Evolutionary conservation across 2,329 filamentous ascomycete species (phyloP).

Genomic region (Penicillium concentricum): DNA sequence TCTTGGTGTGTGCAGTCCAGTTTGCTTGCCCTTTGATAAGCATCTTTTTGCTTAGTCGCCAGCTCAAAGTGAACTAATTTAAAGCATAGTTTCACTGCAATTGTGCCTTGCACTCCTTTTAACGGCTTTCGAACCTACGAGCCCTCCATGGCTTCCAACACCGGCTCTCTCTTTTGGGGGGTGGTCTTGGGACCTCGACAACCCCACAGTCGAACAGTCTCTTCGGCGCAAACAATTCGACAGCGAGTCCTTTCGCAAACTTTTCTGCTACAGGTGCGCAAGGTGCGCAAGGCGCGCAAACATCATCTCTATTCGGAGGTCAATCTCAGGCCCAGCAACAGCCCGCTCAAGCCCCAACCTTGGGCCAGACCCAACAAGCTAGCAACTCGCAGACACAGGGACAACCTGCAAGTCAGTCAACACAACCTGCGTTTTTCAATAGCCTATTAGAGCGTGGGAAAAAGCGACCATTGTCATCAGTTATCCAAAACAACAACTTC

Average conservation of each 20-base stretch:
- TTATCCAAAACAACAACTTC: constrained; percentile 54
- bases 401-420: constrained; percentile 30
- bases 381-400: constrained; percentile 23
- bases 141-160: constrained; percentile 18
- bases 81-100: background rate
- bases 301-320: constrained; percentile 26
- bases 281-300: constrained; percentile 12
- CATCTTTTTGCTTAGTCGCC: background rate
- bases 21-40: constrained; percentile 2
- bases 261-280: constrained; percentile 22
- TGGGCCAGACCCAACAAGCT: constrained; percentile 30
- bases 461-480: constrained; percentile 67
- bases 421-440: constrained; percentile 63
- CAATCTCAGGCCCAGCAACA: constrained; percentile 22
- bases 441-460: constrained; percentile 63
- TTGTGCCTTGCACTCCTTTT: background rate
- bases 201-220: constrained; percentile 26
- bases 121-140: background rate
- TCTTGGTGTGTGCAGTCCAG: constrained; percentile 1
- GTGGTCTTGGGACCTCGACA: constrained; percentile 25
- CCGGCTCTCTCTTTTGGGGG: constrained; percentile 32
- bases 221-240: constrained; percentile 28
- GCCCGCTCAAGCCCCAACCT: constrained; percentile 24
- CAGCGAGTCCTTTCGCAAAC: constrained; percentile 27
- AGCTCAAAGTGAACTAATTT: background rate